These are phyloP conservation scores for Fusarium avenaceum DNA, from an alignment of 2,329 filamentous ascomycete genomes.

Conservation along the genomic window DNA sequence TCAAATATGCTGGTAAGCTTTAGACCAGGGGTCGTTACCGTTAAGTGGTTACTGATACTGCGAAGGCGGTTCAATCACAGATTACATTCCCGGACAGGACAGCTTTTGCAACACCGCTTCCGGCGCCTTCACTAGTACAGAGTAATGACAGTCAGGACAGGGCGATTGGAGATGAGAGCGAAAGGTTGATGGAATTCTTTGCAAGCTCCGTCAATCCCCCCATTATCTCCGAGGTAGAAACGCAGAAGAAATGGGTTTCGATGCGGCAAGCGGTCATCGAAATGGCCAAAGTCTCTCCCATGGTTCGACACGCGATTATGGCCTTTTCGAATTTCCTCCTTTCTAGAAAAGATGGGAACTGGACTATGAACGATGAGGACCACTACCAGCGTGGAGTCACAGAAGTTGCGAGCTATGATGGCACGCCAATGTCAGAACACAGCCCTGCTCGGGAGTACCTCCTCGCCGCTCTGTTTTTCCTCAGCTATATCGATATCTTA, in stretches of 20 bases:
- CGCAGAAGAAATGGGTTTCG: constrained; percentile 64
- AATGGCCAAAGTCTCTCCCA: constrained; percentile 61
- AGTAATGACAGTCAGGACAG: constrained; percentile 41
- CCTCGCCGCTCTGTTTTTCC: constrained; percentile 65
- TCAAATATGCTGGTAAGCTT: constrained; percentile 42
- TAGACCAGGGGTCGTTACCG: too few relatives aligned
- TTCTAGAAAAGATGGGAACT: constrained; percentile 53
- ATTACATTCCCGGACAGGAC: constrained; percentile 45
- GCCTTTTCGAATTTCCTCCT: constrained; percentile 64
- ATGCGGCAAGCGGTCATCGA: constrained; percentile 63
- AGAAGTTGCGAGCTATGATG: constrained; percentile 51
- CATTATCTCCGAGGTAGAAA: constrained; percentile 67
- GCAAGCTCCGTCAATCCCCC: constrained; percentile 63
- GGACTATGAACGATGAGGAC: constrained; percentile 52
- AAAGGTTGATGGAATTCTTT: constrained; percentile 63
- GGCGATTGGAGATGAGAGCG: constrained; percentile 16
- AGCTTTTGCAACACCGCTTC: constrained; percentile 37
- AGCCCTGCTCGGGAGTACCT: constrained; percentile 57
- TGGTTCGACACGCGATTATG: constrained; percentile 64
- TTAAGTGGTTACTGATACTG: not conserved
- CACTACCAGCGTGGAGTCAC: constrained; percentile 56
- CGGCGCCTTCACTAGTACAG: constrained; percentile 40
- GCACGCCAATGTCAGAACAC: constrained; percentile 46
- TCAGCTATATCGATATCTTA: constrained; percentile 67
- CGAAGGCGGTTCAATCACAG: constrained; percentile 42